These are phyloP conservation scores for Naganishia albida DNA, from an alignment of 1,284 basidiomycete species.

Conservation along the genomic window DNA sequence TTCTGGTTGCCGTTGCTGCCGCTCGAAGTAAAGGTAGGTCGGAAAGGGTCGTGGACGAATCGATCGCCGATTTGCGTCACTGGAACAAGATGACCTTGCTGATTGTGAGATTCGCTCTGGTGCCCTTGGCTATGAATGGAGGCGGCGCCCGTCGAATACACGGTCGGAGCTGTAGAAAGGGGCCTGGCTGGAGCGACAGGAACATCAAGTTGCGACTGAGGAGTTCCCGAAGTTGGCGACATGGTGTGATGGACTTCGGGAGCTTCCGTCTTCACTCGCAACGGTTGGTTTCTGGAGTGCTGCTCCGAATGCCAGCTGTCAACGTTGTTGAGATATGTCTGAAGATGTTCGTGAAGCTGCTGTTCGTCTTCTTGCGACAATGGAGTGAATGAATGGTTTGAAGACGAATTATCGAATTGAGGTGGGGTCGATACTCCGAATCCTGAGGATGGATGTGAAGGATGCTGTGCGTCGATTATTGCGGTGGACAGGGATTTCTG, in stretches of 20 bases:
- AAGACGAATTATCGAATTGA: constrained; percentile 4
- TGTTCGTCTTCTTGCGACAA: constrained; percentile 19
- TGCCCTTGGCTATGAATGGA: constrained; percentile 15
- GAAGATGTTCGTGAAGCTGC: constrained; percentile 17
- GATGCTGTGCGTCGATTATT: neutral
- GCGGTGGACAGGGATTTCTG: constrained; percentile 11
- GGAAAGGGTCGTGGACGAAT: constrained; percentile 22
- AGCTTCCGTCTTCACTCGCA: constrained; percentile 2
- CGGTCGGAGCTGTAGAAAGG: constrained; percentile 10
- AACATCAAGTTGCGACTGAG: constrained; percentile 15
- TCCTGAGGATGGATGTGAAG: constrained; percentile 6
- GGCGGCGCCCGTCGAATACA: constrained; percentile 6
- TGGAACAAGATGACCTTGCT: constrained; percentile 29
- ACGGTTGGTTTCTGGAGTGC: neutral
- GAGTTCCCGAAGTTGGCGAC: constrained; percentile 19
- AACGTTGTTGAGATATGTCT: constrained; percentile 7
- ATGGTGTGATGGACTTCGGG: neutral
- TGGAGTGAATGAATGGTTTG: constrained; percentile 6
- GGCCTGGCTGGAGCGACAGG: neutral
- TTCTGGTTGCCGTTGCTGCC: neutral
- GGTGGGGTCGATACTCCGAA: constrained; percentile 2
- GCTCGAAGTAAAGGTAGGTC: constrained; percentile 22
- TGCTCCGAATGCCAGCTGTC: constrained; percentile 1
- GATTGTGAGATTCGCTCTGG: neutral
- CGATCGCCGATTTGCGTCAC: constrained; percentile 30